These are phyloP conservation scores for Trichoderma reesei DNA, from an alignment of 495 filamentous ascomycete genomes.

Conservation along the genomic window DNA sequence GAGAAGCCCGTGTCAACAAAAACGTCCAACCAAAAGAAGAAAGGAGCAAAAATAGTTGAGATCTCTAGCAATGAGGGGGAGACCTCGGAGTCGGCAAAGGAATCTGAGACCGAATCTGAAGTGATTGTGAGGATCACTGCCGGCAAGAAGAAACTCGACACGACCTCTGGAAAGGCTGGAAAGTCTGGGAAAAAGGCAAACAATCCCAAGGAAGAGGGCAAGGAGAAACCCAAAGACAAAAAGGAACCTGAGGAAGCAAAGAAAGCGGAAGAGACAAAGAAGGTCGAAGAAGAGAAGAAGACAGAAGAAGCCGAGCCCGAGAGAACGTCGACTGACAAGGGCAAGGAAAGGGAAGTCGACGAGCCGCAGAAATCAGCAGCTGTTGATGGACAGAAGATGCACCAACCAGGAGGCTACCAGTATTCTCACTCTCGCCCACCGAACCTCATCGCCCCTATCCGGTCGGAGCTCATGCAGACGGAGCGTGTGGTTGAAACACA, in stretches of 20 bases:
- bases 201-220: not conserved
- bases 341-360: conserved; percentile 11
- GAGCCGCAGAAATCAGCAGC: not conserved
- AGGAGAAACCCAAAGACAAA: conserved; percentile 5
- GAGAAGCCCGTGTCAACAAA: not conserved
- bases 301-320: conserved; percentile 9
- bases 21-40: not conserved
- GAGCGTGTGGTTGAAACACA: conserved; percentile 33
- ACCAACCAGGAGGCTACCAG: conserved; percentile 7
- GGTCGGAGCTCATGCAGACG: conserved; percentile 29
- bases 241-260: not conserved
- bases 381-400: not conserved
- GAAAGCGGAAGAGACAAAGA: conserved; percentile 10
- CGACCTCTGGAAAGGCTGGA: not conserved
- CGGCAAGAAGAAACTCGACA: not conserved
- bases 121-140: not conserved
- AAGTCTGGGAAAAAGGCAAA: not conserved
- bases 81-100: not conserved
- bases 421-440: conserved; percentile 14
- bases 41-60: not conserved
- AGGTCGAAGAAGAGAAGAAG: conserved; percentile 10
- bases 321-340: conserved; percentile 10
- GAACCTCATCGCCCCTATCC: conserved; percentile 26
- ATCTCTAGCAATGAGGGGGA: not conserved
- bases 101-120: not conserved